A percentile compares a stretch with the other conserved stretches of the same genome.
phyloP scores from a whole-genome alignment of 495 filamentous ascomycete species.

The Entonaema liquescens region DNA sequence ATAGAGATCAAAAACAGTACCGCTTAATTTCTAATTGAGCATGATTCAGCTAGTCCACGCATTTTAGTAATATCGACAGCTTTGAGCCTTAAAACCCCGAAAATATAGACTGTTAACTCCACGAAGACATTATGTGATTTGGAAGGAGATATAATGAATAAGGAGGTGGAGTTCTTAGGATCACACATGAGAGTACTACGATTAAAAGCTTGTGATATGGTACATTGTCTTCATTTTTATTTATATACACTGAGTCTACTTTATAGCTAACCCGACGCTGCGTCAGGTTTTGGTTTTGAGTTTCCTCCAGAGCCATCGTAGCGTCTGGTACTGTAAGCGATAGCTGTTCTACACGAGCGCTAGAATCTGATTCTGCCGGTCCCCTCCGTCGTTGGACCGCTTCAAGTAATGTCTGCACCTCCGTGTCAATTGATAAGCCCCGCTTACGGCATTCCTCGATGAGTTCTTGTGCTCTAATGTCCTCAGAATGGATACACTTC shows the following conservation, averaged over 20 bases:
- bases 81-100: no score
- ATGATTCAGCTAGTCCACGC: no score
- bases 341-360: neutral
- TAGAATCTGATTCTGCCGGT: neutral
- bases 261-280: slow-evolving; percentile 16
- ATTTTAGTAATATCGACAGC: no score
- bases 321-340: neutral
- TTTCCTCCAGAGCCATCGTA: neutral
- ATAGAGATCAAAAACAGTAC: no score
- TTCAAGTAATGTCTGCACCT: slow-evolving; percentile 33
- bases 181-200: neutral
- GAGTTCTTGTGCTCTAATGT: slow-evolving; percentile 55
- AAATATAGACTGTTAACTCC: no score
- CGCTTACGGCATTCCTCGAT: slow-evolving; percentile 50
- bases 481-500: slow-evolving; percentile 51
- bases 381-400: slow-evolving; percentile 12
- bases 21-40: no score
- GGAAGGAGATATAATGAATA: no score
- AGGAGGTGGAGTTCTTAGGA: no score
- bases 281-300: neutral
- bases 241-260: neutral
- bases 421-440: slow-evolving; percentile 39
- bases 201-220: neutral
- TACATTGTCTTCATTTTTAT: neutral
- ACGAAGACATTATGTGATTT: no score